Evolutionary conservation across 2,329 filamentous ascomycete species (phyloP).

Genomic region (Colletotrichum sp.): DNA sequence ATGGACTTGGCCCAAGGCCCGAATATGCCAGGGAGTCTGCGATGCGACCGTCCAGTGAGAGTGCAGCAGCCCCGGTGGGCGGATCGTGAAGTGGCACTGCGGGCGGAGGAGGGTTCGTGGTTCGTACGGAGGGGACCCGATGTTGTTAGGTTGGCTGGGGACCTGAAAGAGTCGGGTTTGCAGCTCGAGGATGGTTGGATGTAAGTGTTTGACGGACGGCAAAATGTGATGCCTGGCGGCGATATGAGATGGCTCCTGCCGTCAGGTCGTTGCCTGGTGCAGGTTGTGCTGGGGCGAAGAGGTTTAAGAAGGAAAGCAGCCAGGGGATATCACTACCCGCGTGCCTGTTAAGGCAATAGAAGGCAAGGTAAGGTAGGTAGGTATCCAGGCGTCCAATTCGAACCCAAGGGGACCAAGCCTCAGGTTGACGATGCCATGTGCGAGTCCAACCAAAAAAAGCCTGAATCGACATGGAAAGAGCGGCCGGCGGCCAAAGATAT

Average conservation of each 20-base stretch:
- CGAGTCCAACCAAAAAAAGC: background rate
- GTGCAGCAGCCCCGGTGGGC: background rate
- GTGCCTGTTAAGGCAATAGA: background rate
- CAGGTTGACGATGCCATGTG: conserved; percentile 1
- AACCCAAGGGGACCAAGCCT: background rate
- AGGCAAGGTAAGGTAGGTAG: background rate
- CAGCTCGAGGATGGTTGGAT: background rate
- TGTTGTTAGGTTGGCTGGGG: background rate
- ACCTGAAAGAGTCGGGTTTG: background rate
- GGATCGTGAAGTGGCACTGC: conserved; percentile 15
- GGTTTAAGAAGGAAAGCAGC: background rate
- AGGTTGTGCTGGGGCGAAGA: background rate
- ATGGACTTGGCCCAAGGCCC: conserved; percentile 8
- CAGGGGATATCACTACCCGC: background rate
- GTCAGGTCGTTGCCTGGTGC: background rate
- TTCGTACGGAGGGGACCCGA: conserved; percentile 5
- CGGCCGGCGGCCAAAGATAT: background rate
- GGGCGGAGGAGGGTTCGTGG: conserved; percentile 5
- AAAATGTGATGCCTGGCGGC: background rate
- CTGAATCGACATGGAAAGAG: background rate
- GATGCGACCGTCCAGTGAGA: conserved; percentile 13
- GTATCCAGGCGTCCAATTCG: background rate
- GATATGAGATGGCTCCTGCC: background rate
- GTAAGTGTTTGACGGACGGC: background rate
- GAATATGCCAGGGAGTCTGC: conserved; percentile 9